Evolutionary conservation across 2,329 filamentous ascomycete species (phyloP), one percentile per base, ranked within the genome.

Genomic region (Drechslera avenae): DNA sequence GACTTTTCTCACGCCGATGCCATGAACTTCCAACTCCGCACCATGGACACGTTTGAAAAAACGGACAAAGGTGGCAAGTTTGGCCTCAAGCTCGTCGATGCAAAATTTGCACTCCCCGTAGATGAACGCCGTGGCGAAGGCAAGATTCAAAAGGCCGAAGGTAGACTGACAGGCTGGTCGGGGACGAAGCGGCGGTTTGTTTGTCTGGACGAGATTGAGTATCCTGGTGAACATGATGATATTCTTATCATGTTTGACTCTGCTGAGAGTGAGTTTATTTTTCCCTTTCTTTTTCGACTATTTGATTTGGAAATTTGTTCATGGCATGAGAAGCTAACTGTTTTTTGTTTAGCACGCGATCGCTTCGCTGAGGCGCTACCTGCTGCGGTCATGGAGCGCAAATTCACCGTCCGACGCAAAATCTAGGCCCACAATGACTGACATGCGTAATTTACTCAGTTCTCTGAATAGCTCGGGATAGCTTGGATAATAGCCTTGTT

Each of bases 221-320:
- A 95, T 72, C 90, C 91, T 1, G 90, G 90, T 42, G 92, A 96
- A 76, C 91, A 96, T 74, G 92, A 96, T 72, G 92, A 97, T 76
- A 90, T 97, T 60, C 83, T 87, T 9, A 86, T 97, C 65, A 75
- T 87, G 54, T 97, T 97, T 78, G 91, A 96, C 58, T 86, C 81
- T 37, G 88, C 90, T 69, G 78, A 82, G 66, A 88, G 89, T 91
- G 75, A 78, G 87, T 80, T 6, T 12, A 13, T 28, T 23, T 23
- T n/a, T n/a, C n/a, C 21, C 26, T 13, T 28, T 8, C 23, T 7
- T 28, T 28, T 10, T 28, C 8, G 5, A 10, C 8, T 28, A 4
- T 13, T 12, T 9, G 7, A 12, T 12, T 28, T 9, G n/a, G n/a
- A n/a, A n/a, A n/a, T n/a, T n/a, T n/a, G n/a, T n/a, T n/a, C n/a